A percentile compares a stretch with the other conserved stretches of the same genome.
phyloP scores from a whole-genome alignment of 2,329 filamentous ascomycete genomes.

The Cadophora sp. region DNA sequence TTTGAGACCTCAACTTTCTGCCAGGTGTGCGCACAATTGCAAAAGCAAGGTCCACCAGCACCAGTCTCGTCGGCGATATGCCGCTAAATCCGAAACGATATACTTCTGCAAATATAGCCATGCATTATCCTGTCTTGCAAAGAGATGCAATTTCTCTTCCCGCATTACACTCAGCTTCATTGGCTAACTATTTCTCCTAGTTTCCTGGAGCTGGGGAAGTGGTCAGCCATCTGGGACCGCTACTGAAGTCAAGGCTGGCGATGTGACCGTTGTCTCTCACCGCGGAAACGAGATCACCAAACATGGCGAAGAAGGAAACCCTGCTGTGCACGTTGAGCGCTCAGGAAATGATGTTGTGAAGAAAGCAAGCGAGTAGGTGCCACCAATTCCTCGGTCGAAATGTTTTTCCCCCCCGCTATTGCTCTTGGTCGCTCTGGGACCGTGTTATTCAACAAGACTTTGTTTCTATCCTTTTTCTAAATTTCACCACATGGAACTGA shows the following conservation, averaged over 20 bases:
- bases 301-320: slow-evolving; percentile 64
- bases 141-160: neutral
- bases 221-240: slow-evolving; percentile 63
- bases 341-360: slow-evolving; percentile 71
- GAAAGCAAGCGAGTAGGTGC: slow-evolving; percentile 57
- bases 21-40: neutral
- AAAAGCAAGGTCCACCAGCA: neutral
- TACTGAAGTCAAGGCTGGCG: slow-evolving; percentile 63
- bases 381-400: neutral
- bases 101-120: neutral
- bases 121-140: neutral
- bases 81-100: slow-evolving; percentile 6
- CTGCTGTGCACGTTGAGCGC: slow-evolving; percentile 64
- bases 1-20: neutral
- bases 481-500: neutral
- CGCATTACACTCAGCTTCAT: neutral
- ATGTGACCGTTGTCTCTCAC: slow-evolving; percentile 65
- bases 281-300: slow-evolving; percentile 69
- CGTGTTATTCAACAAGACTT: too few relatives aligned
- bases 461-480: neutral
- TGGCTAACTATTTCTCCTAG: slow-evolving; percentile 46
- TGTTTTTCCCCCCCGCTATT: too few relatives aligned
- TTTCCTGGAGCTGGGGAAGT: slow-evolving; percentile 67
- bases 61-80: neutral
- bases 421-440: neutral